These are phyloP conservation scores for Dactylellina haptotyla DNA, from an alignment of 2,329 filamentous ascomycete species.

Conservation along the genomic window DNA sequence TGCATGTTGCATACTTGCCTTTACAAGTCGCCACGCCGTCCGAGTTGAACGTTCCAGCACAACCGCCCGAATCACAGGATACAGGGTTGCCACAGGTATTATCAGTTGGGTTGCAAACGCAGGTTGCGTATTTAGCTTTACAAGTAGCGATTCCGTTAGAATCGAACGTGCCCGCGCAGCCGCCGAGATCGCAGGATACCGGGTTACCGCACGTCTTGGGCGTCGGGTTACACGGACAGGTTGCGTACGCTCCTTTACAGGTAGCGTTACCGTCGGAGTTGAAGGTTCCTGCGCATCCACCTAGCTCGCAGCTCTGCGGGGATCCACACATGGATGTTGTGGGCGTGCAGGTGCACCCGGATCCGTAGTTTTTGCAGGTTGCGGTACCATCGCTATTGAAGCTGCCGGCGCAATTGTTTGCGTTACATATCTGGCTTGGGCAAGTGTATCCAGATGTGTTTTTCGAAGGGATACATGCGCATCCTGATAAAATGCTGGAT, in stretches of 20 bases:
- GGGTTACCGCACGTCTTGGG: neutral
- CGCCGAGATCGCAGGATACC: neutral
- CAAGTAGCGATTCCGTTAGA: neutral
- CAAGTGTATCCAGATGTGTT: slow-evolving; percentile 23
- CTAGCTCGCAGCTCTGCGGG: slow-evolving; percentile 12
- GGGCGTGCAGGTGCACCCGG: slow-evolving; percentile 10
- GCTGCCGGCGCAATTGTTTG: slow-evolving; percentile 16
- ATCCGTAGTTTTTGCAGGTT: slow-evolving; percentile 16
- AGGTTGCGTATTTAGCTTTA: neutral
- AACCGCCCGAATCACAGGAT: neutral
- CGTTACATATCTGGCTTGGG: slow-evolving; percentile 1
- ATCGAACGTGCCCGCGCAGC: neutral
- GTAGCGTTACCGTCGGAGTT: slow-evolving; percentile 1
- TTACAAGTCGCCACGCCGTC: slow-evolving; percentile 13
- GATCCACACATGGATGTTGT: slow-evolving; percentile 14
- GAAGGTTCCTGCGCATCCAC: slow-evolving; percentile 10
- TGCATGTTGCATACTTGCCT: slow-evolving; percentile 10
- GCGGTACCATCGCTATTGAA: slow-evolving; percentile 26
- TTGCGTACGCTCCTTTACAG: slow-evolving; percentile 4
- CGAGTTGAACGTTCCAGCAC: neutral
- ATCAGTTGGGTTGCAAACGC: neutral
- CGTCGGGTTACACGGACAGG: slow-evolving; percentile 14
- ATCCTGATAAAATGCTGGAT: slow-evolving; percentile 15
- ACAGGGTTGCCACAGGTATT: neutral
- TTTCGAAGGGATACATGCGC: slow-evolving; percentile 19